Evolutionary conservation across 345 rosid genomes (phyloP).

Genomic region (Populus euphratica): DNA sequence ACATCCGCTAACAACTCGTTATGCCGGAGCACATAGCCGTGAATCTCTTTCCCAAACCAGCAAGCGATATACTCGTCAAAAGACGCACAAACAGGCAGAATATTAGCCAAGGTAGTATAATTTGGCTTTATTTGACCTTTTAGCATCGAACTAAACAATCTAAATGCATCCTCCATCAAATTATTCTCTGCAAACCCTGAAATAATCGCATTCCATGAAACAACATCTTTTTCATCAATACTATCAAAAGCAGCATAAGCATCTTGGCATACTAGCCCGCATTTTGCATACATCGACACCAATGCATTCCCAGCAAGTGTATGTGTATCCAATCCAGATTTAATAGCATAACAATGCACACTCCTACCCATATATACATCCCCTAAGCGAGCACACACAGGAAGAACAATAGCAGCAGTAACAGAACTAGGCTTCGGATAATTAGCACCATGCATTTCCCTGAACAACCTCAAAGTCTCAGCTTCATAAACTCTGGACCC

Average conservation of each 20-base stretch:
- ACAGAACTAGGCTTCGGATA: slow-evolving; percentile 55
- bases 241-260: slow-evolving; percentile 52
- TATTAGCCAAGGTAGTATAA: slow-evolving; percentile 50
- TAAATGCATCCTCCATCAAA: slow-evolving; percentile 47
- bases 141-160: slow-evolving; percentile 56
- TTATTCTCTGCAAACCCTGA: slow-evolving; percentile 79
- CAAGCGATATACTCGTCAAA: slow-evolving; percentile 37
- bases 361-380: slow-evolving; percentile 47
- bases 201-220: slow-evolving; percentile 87
- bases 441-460: slow-evolving; percentile 35
- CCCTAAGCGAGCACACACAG: slow-evolving; percentile 61
- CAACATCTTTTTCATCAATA: slow-evolving; percentile 63
- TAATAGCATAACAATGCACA: slow-evolving; percentile 48
- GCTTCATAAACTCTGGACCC: slow-evolving; percentile 39
- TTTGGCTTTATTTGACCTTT: slow-evolving; percentile 50
- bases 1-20: slow-evolving; percentile 44
- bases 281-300: slow-evolving; percentile 77
- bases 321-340: slow-evolving; percentile 55
- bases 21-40: slow-evolving; percentile 55
- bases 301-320: slow-evolving; percentile 75
- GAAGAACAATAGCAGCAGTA: slow-evolving; percentile 63
- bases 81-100: slow-evolving; percentile 61
- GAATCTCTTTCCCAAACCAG: slow-evolving; percentile 57
- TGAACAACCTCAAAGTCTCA: slow-evolving; percentile 50
- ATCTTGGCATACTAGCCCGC: slow-evolving; percentile 44